These are phyloP conservation scores for Graphiopsis chlorocephala DNA, from an alignment of 2,329 filamentous ascomycete species.

Conservation along the genomic window DNA sequence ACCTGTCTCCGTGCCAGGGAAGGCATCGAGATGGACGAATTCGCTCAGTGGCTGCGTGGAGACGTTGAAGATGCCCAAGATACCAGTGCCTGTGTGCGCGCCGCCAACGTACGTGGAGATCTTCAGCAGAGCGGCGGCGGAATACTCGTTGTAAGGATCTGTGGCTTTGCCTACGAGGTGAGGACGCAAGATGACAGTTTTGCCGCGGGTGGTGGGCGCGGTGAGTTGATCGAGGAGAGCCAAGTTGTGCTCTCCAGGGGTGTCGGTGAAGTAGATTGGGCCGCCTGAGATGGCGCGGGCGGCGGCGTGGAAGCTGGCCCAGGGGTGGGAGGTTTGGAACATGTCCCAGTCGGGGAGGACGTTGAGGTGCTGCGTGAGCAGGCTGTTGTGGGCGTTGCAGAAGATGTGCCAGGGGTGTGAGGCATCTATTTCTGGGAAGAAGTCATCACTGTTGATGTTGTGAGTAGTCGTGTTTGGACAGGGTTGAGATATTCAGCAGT, in stretches of 20 bases:
- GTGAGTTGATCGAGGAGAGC: conserved; percentile 77
- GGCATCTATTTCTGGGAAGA: conserved; percentile 76
- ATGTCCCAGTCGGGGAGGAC: conserved; percentile 81
- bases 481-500: neutral
- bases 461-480: too few relatives aligned
- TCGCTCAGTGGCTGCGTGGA: conserved; percentile 61
- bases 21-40: conserved; percentile 66
- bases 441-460: conserved; percentile 59
- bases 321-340: conserved; percentile 67
- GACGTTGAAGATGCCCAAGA: conserved; percentile 84
- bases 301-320: conserved; percentile 82
- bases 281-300: conserved; percentile 87
- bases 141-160: conserved; percentile 71
- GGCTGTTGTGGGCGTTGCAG: conserved; percentile 83
- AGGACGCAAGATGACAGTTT: conserved; percentile 78
- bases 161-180: conserved; percentile 70
- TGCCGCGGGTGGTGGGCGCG: conserved; percentile 66
- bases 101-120: conserved; percentile 74
- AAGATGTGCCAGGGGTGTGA: conserved; percentile 96
- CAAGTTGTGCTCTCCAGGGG: conserved; percentile 76
- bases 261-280: conserved; percentile 91
- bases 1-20: conserved; percentile 65
- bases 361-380: conserved; percentile 82
- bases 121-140: conserved; percentile 70
- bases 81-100: conserved; percentile 66